Evolutionary conservation across 179 eudicot species (phyloP).

Genomic region (Carnegiea gigantea): DNA sequence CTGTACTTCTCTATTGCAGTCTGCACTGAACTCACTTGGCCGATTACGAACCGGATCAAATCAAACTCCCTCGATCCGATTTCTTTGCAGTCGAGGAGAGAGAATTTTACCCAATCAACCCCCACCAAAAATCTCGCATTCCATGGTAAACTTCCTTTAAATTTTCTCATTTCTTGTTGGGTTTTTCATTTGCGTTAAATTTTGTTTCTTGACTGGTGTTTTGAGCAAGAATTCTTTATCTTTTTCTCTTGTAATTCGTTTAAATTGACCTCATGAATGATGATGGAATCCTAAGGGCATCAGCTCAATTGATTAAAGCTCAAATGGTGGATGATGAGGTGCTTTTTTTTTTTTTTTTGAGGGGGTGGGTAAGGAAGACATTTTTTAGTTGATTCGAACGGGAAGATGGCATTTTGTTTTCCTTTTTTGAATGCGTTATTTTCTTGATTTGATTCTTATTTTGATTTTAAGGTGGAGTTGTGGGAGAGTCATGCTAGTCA

Average conservation of each 20-base stretch:
- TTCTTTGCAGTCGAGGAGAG: not conserved
- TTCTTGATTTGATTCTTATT: not conserved
- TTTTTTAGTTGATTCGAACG: not conserved
- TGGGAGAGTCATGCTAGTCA: not conserved
- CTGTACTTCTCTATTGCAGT: not conserved
- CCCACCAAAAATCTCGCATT: not conserved
- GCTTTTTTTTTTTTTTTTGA: too few species aligned
- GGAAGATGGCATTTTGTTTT: not conserved
- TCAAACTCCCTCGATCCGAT: not conserved
- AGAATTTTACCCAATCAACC: not conserved
- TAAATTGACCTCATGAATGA: too few species aligned
- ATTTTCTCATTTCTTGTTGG: not conserved
- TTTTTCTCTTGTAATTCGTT: too few species aligned
- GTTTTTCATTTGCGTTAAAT: too few species aligned
- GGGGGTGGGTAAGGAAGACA: too few species aligned
- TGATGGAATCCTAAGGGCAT: too few species aligned
- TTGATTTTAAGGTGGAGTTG: constrained; percentile 5
- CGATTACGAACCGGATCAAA: not conserved
- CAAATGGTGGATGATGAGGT: too few species aligned
- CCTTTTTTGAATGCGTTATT: not conserved
- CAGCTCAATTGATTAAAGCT: too few species aligned
- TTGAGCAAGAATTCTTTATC: too few species aligned
- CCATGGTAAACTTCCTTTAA: constrained; percentile 3
- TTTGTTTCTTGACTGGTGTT: too few species aligned
- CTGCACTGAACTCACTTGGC: not conserved